These are phyloP conservation scores for Magnolia kwangsiensis DNA, from an alignment of 164 flowering plant genomes.

Conservation along the genomic window DNA sequence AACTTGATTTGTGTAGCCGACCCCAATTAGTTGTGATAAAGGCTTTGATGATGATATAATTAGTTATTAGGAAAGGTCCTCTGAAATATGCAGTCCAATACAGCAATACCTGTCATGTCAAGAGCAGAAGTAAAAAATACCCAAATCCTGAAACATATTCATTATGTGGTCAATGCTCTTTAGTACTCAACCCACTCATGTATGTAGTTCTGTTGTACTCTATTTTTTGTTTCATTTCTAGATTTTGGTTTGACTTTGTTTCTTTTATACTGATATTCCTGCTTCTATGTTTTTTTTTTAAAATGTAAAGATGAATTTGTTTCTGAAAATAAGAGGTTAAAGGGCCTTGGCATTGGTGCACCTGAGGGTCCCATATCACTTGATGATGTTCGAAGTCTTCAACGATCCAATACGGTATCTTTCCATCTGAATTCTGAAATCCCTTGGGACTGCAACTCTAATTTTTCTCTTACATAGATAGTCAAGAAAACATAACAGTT, in stretches of 20 bases:
- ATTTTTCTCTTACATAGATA: not conserved
- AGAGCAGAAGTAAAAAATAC: not conserved
- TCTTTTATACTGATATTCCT: slow-evolving; percentile 6
- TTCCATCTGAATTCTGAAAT: not conserved
- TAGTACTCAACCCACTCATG: no score
- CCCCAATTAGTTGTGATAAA: no score
- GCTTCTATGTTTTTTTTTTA: not conserved
- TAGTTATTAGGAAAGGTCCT: not conserved
- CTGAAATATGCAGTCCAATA: not conserved
- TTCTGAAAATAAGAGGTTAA: slow-evolving; percentile 64
- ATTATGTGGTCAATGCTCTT: no score
- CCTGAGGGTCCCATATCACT: slow-evolving; percentile 95
- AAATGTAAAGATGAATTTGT: slow-evolving; percentile 45
- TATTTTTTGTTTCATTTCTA: not conserved
- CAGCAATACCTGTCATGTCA: not conserved
- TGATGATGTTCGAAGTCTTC: slow-evolving; percentile 94
- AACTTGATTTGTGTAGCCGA: no score
- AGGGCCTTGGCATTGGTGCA: slow-evolving; percentile 92
- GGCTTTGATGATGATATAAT: not conserved
- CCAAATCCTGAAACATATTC: not conserved
- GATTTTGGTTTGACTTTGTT: not conserved
- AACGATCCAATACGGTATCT: slow-evolving; percentile 83
- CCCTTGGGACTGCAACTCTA: not conserved
- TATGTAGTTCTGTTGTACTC: no score
- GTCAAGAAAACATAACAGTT: not conserved